Evolutionary conservation across 2,329 filamentous ascomycete genomes (phyloP), one percentile per base, ranked within the genome.

Genomic region (Arthroderma sp.): DNA sequence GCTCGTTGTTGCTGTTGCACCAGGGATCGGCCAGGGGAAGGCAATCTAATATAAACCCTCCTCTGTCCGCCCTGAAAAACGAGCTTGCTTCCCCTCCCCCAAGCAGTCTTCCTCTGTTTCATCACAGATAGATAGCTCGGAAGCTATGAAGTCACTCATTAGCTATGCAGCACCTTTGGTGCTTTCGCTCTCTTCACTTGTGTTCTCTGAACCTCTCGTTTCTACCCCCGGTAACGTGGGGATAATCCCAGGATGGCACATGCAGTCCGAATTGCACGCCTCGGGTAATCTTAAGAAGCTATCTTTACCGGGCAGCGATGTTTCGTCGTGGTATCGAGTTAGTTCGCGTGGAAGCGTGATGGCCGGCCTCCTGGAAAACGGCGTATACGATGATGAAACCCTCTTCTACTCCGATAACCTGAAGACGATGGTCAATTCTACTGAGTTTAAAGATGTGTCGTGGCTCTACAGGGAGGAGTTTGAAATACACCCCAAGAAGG

Each of bases 391-490:
- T 22, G 75, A 79, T 38, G 58, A 60, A 1, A 57, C 72, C 0
- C 55, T 80, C 0, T 80, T 78, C 58, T 77, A 69, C 55, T 78
- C 73, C 0, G 60, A 72, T 27, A 71, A 72, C 47, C 59, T 76
- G 33, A 51, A 64, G 6, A 52, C 57, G 9, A 52, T 51, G 10
- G 54, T 77, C 32, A 65, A 75, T 42, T 52, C 58, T 9, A 57
- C 60, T 2, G 66, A 66, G 37, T 80, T 79, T 46, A 15, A 33
- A 10, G 55, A 61, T 1, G 66, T 70, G 0, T 73, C 76, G 0
- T 81, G 77, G 76, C 55, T 78, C 27, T 81, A 79, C 50, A 67
- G 76, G 8, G 61, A 71, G 34, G 72, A 78, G 47, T 73, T 78
- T 44, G 47, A 49, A 0, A 51, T 77, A 1, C 50, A 58, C 1